phyloP scores from a whole-genome alignment of 768 basidiomycete species.

The Paxillus ammoniavirescens region DNA sequence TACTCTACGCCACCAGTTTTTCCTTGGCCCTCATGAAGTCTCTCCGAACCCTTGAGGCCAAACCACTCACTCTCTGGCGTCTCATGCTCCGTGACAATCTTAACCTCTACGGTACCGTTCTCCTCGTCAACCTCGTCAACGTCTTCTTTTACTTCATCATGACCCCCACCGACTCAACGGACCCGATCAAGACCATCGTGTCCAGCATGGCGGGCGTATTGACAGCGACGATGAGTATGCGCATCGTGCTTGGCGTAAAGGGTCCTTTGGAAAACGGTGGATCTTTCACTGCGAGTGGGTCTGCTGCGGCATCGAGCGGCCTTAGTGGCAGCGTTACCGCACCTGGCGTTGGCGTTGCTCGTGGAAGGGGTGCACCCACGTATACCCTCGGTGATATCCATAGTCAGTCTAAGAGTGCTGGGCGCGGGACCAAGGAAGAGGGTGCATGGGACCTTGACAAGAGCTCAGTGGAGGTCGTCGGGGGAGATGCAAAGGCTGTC shows the following conservation, averaged over 20 bases:
- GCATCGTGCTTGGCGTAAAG: conserved; percentile 80
- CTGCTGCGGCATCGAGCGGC: conserved; percentile 43
- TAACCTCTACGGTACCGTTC: conserved; percentile 81
- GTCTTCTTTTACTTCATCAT: conserved; percentile 87
- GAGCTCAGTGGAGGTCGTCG: conserved; percentile 38
- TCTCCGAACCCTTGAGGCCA: conserved; percentile 30
- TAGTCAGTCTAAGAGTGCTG: conserved; percentile 46
- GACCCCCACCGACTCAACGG: conserved; percentile 54
- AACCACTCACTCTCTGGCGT: conserved; percentile 70
- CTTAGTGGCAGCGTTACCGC: conserved; percentile 41
- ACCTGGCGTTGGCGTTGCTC: conserved; percentile 19
- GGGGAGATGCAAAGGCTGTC: conserved; percentile 35
- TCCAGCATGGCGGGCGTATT: conserved; percentile 86
- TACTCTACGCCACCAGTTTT: conserved; percentile 48
- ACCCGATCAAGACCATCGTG: conserved; percentile 80
- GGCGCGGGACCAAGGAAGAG: conserved; percentile 41
- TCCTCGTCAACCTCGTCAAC: conserved; percentile 79
- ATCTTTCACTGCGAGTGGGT: conserved; percentile 57
- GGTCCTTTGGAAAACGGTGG: conserved; percentile 75
- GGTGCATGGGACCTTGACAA: conserved; percentile 35
- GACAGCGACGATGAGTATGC: conserved; percentile 85
- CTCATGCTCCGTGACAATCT: conserved; percentile 89
- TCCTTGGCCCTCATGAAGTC: conserved; percentile 24
- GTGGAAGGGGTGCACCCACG: conserved; percentile 27
- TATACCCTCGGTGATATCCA: conserved; percentile 52